These are phyloP conservation scores for Phanerodontia chrysosporium DNA, from an alignment of 768 basidiomycete genomes.

Conservation along the genomic window DNA sequence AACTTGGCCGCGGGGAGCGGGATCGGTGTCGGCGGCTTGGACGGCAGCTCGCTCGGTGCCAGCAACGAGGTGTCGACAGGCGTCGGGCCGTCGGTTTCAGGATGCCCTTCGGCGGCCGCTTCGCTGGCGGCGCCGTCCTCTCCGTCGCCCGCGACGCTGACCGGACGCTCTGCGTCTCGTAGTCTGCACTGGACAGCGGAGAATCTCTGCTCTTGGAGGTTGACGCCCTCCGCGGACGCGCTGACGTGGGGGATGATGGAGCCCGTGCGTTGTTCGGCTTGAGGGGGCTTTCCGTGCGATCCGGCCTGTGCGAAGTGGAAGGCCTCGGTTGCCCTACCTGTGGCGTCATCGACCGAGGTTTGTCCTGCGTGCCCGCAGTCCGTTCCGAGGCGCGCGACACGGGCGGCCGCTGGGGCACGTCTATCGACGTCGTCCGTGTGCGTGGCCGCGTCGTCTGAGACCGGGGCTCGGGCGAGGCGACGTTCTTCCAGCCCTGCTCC, in stretches of 20 bases:
- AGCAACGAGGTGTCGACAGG: neutral
- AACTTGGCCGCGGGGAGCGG: neutral
- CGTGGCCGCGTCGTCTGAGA: neutral
- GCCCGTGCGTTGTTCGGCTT: neutral
- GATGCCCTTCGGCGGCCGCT: conserved; percentile 7
- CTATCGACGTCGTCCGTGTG: neutral
- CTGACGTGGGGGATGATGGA: neutral
- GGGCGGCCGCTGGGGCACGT: neutral
- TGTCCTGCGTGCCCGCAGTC: neutral
- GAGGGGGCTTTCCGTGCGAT: neutral
- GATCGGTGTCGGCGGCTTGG: neutral
- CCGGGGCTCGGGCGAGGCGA: neutral
- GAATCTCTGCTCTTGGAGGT: neutral
- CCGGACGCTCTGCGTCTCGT: neutral
- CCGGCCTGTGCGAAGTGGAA: neutral
- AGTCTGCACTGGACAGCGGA: neutral
- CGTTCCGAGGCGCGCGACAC: neutral
- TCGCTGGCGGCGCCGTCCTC: neutral
- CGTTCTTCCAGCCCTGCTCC: conserved; percentile 5
- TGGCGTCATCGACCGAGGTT: conserved; percentile 2
- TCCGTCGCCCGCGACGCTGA: conserved; percentile 1
- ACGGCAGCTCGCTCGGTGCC: neutral
- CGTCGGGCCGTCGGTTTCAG: conserved; percentile 1
- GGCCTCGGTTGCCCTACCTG: neutral
- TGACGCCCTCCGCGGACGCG: neutral